Percentiles rank a stretch among this genome's conserved stretches.
Evolutionary conservation across 345 rosid genomes (phyloP).

Genomic region (Euclidium syriacum): DNA sequence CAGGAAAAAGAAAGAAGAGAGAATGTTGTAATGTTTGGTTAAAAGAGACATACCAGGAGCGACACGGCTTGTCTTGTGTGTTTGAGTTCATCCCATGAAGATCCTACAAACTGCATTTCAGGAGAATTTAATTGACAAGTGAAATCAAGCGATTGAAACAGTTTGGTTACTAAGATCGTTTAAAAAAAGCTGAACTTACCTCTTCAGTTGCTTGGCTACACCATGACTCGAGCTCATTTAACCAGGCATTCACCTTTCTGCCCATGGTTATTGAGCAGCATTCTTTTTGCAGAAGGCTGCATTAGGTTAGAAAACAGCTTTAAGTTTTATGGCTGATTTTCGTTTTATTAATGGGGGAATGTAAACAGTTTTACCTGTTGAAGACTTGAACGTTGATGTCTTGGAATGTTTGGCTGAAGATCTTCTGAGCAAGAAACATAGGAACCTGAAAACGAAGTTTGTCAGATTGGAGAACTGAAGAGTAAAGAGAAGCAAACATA

Average conservation of each 20-base stretch:
- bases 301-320: constrained; percentile 6
- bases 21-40: background rate
- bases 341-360: background rate
- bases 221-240: constrained; percentile 81
- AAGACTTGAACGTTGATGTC: constrained; percentile 75
- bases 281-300: constrained; percentile 80
- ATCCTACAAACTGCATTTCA: constrained; percentile 65
- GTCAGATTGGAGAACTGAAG: background rate
- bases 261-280: constrained; percentile 88
- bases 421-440: constrained; percentile 64
- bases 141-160: background rate
- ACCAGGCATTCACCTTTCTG: constrained; percentile 70
- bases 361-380: constrained; percentile 50
- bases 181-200: constrained; percentile 31
- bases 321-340: background rate
- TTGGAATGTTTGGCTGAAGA: constrained; percentile 64
- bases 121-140: background rate
- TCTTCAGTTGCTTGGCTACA: constrained; percentile 62
- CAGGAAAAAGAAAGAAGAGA: background rate
- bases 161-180: background rate
- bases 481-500: constrained; percentile 1
- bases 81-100: constrained; percentile 90
- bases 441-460: constrained; percentile 60
- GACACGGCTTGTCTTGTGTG: constrained; percentile 81
- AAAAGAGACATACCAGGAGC: constrained; percentile 58